Evolutionary conservation across 2,329 filamentous ascomycete genomes (phyloP), one percentile per base, ranked within the genome.

Genomic region (Talaromyces amestolkiae): DNA sequence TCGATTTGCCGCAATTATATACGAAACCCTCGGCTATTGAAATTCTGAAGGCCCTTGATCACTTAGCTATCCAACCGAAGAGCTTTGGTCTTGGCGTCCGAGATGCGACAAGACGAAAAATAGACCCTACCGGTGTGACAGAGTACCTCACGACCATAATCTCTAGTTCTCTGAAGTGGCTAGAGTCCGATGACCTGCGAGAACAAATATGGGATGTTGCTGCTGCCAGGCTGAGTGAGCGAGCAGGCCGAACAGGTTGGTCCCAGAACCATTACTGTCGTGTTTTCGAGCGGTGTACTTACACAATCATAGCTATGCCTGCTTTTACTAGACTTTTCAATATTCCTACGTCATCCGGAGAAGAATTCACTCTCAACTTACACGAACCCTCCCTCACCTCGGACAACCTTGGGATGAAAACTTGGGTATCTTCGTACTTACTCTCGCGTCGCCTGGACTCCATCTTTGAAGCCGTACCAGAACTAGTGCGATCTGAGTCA

Each of bases 401-500:
- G 7, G 94, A 97, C 76, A 91, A 91, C 66, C 83, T 98, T 19
- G 95, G 95, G 1, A 84, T 96, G 76, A 98, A 99, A 78, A 99
- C 95, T 0, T 98, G 95, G 95, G 92, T 91, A 0, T 94, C 93
- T 0, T 94, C 93, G 0, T 96, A 93, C 73, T 85, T 96, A 2
- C 87, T 98, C 4, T 90, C 94, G 0, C 89, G 87, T 70, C 87
- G 91, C 27, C 84, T 98, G 31, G 72, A 76, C 65, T 69, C 65
- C 3, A 63, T 79, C 4, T 87, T 79, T 64, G 74, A 75, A 15
- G 70, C 75, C 3, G 68, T 75, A 8, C 72, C 74, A 15, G 65
- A 72, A 41, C 72, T 79, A 49, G 70, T 79, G 13, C 74, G 73
- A 2, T 68, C 71, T 7, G 66, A 68, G 6, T 67, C 71, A 2